phyloP scores from a whole-genome alignment of 306 rosid species.

The Sindora glabra region DNA sequence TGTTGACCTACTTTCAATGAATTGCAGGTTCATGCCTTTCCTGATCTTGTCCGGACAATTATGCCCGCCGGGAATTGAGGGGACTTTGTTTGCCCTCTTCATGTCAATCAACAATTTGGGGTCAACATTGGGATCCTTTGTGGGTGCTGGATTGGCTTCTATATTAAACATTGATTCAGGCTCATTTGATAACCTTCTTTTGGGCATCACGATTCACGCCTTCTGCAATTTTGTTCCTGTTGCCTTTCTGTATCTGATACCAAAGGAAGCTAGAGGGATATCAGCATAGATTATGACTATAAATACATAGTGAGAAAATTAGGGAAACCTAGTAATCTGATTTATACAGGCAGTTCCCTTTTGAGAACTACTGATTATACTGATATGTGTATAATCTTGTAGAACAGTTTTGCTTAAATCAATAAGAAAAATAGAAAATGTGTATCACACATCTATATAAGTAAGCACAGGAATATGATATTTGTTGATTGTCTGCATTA shows the following conservation, averaged over 20 bases:
- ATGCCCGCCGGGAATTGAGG: constrained; percentile 92
- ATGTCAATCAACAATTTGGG: constrained; percentile 89
- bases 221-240: constrained; percentile 66
- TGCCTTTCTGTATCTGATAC: constrained; percentile 68
- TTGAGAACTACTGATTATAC: constrained; percentile 3
- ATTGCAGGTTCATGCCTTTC: constrained; percentile 86
- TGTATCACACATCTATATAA: neutral
- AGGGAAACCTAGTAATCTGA: neutral
- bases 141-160: constrained; percentile 73
- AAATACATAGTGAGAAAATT: neutral
- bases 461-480: too few relatives aligned
- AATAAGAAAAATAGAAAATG: neutral
- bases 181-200: constrained; percentile 64
- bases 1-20: neutral
- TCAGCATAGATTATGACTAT: constrained; percentile 35
- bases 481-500: too few relatives aligned
- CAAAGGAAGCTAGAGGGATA: constrained; percentile 73
- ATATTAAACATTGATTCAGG: constrained; percentile 63
- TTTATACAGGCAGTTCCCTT: neutral
- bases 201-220: constrained; percentile 54
- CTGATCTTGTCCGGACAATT: constrained; percentile 75
- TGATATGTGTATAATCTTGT: neutral
- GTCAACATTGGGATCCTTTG: constrained; percentile 54
- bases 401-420: constrained; percentile 4
- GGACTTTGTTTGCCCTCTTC: constrained; percentile 81